Base-by-base conservation (phyloP, 2,329 filamentous ascomycete genomes). In the Fusarium sp. region DNA sequence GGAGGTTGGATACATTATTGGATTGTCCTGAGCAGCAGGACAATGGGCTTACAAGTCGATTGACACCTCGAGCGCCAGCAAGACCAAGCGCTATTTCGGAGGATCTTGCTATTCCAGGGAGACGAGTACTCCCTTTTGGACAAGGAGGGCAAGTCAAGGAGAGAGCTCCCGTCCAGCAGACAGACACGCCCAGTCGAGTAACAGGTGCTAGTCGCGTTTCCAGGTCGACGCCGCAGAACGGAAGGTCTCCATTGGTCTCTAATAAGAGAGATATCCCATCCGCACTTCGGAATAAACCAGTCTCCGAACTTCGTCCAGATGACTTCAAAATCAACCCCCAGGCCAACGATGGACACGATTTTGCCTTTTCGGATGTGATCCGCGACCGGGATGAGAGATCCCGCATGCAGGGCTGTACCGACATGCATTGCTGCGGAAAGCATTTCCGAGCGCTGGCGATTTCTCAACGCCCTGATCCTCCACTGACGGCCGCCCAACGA, bases 301-400 rank as follows among this genome's bases (percentile, higher is more conserved):
- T 87, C 4, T 76, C 81, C 1, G 78, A 83, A 31, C 81, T 96
- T 11, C 78, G 78, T 12, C 78, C 90, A 1, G 84, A 86, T 11
- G 89, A 96, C 75, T 97, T 97, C 80, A 94, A 89, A 73, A 81
- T 95, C 68, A 96, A 97, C 64, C 88, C 91, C 0, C 78, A 80
- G 5, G 83, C 81, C 65, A 94, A 93, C 63, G 83, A 89, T 38
- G 91, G 91, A 2, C 79, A 87, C 39, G 84, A 88, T 50, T 92
- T 86, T 74, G 91, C 92, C 10, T 96, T 87, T 72, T 80, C 83
- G 2, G 90, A 94, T 56, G 88, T 93, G 1, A 84, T 96, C 12
- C 88, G 93, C 48, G 85, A 85, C 51, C 89, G 83, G 63, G 84
- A 86, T 9, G 86, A 90, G 36, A 88, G 92, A 32, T 85, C 88